Evolutionary conservation across 495 filamentous ascomycete species (phyloP).

Genomic region (Sabuloglossum arenarium): DNA sequence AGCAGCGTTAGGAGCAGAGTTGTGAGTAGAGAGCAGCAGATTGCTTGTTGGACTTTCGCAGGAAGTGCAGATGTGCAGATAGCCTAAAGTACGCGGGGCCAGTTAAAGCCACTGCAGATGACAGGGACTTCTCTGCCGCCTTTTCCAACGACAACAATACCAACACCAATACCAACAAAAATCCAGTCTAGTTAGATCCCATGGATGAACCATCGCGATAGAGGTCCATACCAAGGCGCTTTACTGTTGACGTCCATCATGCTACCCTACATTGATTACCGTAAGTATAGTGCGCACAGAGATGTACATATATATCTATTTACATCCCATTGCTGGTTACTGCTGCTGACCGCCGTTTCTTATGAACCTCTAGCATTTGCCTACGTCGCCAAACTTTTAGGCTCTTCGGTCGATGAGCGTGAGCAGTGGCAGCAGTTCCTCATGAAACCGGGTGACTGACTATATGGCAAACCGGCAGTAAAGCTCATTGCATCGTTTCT

Average conservation of each 20-base stretch:
- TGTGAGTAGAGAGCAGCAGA: neutral
- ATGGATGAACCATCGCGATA: neutral
- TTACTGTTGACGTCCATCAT: conserved; percentile 26
- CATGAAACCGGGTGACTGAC: neutral
- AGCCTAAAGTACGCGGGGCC: too few relatives aligned
- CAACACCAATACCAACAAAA: too few relatives aligned
- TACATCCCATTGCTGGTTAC: neutral
- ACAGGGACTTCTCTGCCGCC: neutral
- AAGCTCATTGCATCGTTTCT: conserved; percentile 87
- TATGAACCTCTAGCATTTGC: conserved; percentile 41
- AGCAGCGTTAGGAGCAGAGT: neutral
- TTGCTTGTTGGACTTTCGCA: neutral
- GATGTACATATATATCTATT: neutral
- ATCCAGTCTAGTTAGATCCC: neutral
- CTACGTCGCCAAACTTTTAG: conserved; percentile 39
- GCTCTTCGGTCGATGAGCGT: conserved; percentile 77
- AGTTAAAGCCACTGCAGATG: too few relatives aligned
- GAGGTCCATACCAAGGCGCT: neutral
- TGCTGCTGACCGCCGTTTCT: conserved; percentile 5
- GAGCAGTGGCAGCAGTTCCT: conserved; percentile 14
- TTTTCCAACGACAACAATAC: neutral
- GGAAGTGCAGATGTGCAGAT: too few relatives aligned
- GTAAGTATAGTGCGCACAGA: conserved; percentile 26
- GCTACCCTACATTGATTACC: conserved; percentile 69
- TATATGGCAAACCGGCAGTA: conserved; percentile 31